Percentiles rank a stretch among this genome's conserved stretches.
phyloP scores from a whole-genome alignment of 2,329 filamentous ascomycete species.

The Neophaeococcomyces aloes region DNA sequence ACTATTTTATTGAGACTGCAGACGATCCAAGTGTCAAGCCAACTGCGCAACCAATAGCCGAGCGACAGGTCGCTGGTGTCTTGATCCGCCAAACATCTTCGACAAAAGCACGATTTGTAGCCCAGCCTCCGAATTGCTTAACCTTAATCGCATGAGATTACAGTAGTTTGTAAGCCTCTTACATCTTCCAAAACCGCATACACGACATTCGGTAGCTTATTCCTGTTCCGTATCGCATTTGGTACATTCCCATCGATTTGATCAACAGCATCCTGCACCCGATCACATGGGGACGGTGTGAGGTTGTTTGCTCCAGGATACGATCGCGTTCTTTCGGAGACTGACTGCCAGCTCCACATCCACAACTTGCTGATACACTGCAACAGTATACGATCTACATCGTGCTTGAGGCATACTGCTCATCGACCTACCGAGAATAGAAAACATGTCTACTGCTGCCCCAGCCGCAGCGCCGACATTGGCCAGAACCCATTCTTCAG shows the following conservation, averaged over 20 bases:
- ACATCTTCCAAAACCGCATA: background rate
- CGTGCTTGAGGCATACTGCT: background rate
- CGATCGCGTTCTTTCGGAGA: constrained; percentile 1
- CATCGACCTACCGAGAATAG: background rate
- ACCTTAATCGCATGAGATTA: constrained; percentile 1
- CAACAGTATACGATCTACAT: background rate
- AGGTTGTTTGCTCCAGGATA: constrained; percentile 2
- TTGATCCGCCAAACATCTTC: no score
- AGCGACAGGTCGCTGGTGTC: no score
- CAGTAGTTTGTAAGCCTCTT: background rate
- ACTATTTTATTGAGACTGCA: no score
- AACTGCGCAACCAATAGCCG: no score
- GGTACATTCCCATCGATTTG: background rate
- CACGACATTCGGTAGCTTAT: background rate
- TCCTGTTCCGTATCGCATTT: background rate
- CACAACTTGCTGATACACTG: background rate
- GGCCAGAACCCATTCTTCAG: constrained; percentile 41
- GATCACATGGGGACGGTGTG: background rate
- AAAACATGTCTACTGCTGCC: constrained; percentile 36
- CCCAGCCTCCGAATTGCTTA: background rate
- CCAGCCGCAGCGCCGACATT: constrained; percentile 37
- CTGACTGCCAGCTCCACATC: constrained; percentile 2
- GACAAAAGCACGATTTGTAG: background rate
- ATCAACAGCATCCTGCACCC: background rate
- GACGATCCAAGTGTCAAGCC: no score